A percentile compares a stretch with the other conserved stretches of the same genome.
Evolutionary conservation across 805 yeast species (phyloP).

Genomic region (Lachancea cidri): DNA sequence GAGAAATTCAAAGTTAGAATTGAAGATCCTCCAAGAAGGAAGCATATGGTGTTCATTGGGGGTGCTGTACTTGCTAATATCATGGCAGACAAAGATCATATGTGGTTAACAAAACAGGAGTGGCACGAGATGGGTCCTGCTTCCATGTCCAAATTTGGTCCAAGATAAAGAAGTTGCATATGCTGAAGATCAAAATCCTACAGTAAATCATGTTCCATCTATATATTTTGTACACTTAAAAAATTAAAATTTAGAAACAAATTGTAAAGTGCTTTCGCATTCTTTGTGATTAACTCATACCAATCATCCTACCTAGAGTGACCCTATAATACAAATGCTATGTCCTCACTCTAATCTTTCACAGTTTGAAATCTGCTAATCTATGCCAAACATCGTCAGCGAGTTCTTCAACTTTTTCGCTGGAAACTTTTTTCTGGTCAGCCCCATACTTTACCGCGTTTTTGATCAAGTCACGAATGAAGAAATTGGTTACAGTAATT

Average conservation of each 20-base stretch:
- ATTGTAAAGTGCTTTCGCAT: neutral
- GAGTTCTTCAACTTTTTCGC: slow-evolving; percentile 42
- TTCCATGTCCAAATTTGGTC: slow-evolving; percentile 82
- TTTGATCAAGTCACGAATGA: slow-evolving; percentile 64
- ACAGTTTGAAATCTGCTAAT: slow-evolving; percentile 28
- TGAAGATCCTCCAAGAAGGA: slow-evolving; percentile 98
- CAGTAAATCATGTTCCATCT: neutral
- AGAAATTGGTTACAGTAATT: slow-evolving; percentile 58
- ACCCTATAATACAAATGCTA: slow-evolving; percentile 4
- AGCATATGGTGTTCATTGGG: slow-evolving; percentile 97
- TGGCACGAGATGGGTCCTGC: slow-evolving; percentile 97
- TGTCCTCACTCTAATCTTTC: neutral
- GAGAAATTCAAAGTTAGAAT: slow-evolving; percentile 92
- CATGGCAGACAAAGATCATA: slow-evolving; percentile 97
- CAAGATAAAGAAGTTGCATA: slow-evolving; percentile 47
- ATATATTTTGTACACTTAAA: neutral
- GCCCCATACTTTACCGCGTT: slow-evolving; percentile 75
- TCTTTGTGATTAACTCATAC: no score
- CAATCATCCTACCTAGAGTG: no score
- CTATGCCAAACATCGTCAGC: slow-evolving; percentile 58
- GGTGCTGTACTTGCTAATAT: slow-evolving; percentile 97
- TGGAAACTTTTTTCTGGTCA: slow-evolving; percentile 38
- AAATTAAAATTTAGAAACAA: neutral
- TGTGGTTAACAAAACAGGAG: slow-evolving; percentile 95
- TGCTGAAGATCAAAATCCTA: neutral